A percentile compares a stretch with the other conserved stretches of the same genome.
phyloP scores from a whole-genome alignment of 2,329 filamentous ascomycete species.

The Alternaria burnsii region DNA sequence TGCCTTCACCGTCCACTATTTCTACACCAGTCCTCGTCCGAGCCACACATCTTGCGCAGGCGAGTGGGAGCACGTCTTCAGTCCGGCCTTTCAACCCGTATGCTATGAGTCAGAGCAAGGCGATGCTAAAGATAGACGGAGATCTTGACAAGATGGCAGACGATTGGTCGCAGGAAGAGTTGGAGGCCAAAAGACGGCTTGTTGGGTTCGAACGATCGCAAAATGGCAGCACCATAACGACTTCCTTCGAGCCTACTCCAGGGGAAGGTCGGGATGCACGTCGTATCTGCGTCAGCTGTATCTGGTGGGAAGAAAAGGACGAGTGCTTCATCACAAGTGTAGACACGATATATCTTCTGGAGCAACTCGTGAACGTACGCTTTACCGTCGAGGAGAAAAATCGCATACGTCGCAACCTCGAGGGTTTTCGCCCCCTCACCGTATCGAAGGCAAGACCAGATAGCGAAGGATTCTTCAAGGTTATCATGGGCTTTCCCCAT shows the following conservation, averaged over 20 bases:
- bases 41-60: conserved; percentile 70
- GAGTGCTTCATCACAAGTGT: conserved; percentile 96
- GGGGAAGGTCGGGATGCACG: conserved; percentile 81
- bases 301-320: conserved; percentile 91
- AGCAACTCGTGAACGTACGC: conserved; percentile 83
- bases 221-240: conserved; percentile 79
- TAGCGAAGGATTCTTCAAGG: conserved; percentile 97
- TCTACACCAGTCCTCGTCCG: conserved; percentile 70
- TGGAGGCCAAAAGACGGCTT: conserved; percentile 78
- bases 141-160: conserved; percentile 85
- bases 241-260: conserved; percentile 80
- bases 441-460: conserved; percentile 93
- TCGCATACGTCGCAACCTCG: conserved; percentile 91
- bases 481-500: conserved; percentile 96
- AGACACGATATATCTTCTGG: conserved; percentile 93
- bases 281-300: conserved; percentile 96
- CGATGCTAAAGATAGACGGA: conserved; percentile 82
- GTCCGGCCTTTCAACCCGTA: conserved; percentile 74
- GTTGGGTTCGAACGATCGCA: conserved; percentile 89
- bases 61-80: conserved; percentile 53
- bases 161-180: conserved; percentile 84
- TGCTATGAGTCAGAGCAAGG: conserved; percentile 80
- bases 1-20: conserved; percentile 56
- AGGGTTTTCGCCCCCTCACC: conserved; percentile 90
- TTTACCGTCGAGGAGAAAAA: conserved; percentile 99